These are phyloP conservation scores for Exophiala viscosa DNA, from an alignment of 2,329 filamentous ascomycete genomes.

Conservation along the genomic window DNA sequence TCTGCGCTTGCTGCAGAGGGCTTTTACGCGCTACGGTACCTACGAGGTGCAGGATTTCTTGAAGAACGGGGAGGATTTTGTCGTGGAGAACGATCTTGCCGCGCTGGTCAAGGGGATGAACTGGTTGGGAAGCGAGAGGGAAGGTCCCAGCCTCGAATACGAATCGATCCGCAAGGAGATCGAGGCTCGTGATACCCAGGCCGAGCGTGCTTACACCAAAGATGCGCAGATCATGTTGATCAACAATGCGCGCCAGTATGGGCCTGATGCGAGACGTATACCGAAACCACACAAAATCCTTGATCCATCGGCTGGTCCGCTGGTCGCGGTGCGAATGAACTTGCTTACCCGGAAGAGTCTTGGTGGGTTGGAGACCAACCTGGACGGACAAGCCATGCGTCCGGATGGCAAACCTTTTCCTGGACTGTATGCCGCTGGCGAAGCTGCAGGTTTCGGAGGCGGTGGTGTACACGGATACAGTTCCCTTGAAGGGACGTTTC, in stretches of 20 bases:
- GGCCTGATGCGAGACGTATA: slow-evolving; percentile 53
- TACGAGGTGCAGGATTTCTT: slow-evolving; percentile 56
- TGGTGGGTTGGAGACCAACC: slow-evolving; percentile 43
- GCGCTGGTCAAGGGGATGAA: slow-evolving; percentile 60
- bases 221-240: slow-evolving; percentile 62
- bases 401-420: slow-evolving; percentile 38
- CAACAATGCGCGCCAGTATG: slow-evolving; percentile 54
- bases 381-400: slow-evolving; percentile 36
- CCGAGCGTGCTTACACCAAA: slow-evolving; percentile 56
- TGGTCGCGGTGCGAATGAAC: slow-evolving; percentile 61
- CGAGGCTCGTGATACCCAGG: slow-evolving; percentile 54
- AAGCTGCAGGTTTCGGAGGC: slow-evolving; percentile 42
- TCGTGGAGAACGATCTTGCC: slow-evolving; percentile 54
- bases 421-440: slow-evolving; percentile 26
- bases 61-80: slow-evolving; percentile 57
- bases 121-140: slow-evolving; percentile 44
- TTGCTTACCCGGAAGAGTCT: slow-evolving; percentile 60
- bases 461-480: slow-evolving; percentile 62
- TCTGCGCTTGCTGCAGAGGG: slow-evolving; percentile 50
- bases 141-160: slow-evolving; percentile 49
- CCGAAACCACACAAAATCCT: slow-evolving; percentile 53
- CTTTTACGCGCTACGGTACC: slow-evolving; percentile 53
- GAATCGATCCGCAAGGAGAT: slow-evolving; percentile 47
- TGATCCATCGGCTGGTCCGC: slow-evolving; percentile 54
- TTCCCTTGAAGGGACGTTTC: slow-evolving; percentile 60